Evolutionary conservation across 192 early-diverging fungal genomes (phyloP).

Genomic region (Entomortierella lignicola): DNA sequence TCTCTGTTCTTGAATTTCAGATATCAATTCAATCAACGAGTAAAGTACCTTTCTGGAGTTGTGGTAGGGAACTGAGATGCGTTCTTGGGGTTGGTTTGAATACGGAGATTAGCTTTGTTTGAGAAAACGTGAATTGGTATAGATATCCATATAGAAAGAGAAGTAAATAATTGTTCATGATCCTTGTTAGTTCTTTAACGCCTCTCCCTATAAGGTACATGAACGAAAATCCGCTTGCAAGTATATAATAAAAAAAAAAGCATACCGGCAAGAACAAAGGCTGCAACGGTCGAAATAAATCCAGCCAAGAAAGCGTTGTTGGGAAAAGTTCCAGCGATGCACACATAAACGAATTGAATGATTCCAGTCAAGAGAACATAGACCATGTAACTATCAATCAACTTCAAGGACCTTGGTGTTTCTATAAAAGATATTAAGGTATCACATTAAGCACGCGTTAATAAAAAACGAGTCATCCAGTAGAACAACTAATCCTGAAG

Average conservation of each 20-base stretch:
- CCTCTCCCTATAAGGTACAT: too few species aligned
- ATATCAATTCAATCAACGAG: background rate
- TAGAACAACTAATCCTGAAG: background rate
- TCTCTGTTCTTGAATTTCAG: too few species aligned
- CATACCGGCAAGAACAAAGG: slow-evolving; percentile 90
- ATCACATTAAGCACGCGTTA: background rate
- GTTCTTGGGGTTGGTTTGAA: slow-evolving; percentile 91
- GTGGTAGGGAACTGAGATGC: slow-evolving; percentile 71
- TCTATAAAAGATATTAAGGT: slow-evolving; percentile 14
- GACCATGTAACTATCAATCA: slow-evolving; percentile 94
- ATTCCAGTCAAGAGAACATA: slow-evolving; percentile 92
- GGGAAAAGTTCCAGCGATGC: slow-evolving; percentile 91
- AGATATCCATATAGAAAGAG: background rate
- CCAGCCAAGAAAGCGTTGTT: slow-evolving; percentile 98
- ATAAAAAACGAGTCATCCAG: background rate
- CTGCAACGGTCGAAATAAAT: slow-evolving; percentile 91
- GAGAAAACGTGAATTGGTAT: too few species aligned
- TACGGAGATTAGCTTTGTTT: slow-evolving; percentile 86
- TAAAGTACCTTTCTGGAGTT: slow-evolving; percentile 79
- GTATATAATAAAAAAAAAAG: too few species aligned
- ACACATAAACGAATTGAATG: slow-evolving; percentile 90
- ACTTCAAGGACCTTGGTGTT: slow-evolving; percentile 85
- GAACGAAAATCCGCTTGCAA: too few species aligned
- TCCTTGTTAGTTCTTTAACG: too few species aligned
- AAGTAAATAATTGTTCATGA: background rate